Evolutionary conservation across 1,139 yeast species (phyloP), one percentile per base, ranked within the genome.

Genomic region (Scheffersomyces lignicola): DNA sequence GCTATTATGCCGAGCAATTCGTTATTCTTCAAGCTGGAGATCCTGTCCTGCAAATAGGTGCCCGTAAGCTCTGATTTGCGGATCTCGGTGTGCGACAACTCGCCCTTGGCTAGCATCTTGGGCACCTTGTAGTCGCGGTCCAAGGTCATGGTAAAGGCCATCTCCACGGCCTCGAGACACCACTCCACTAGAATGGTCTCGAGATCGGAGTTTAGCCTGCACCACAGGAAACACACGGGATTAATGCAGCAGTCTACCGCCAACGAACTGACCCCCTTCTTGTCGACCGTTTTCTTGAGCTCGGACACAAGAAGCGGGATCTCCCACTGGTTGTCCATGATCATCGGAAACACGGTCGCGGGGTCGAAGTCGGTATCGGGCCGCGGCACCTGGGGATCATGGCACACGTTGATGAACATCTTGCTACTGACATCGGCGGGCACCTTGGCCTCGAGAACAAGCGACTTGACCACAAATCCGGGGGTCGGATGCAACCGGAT

Each of bases 231-330:
- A 40, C 88, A 76, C 10, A 60, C 61, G 12, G 75, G 67, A 52
- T 82, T 78, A 35, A 86, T 73, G 25, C 89, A 80, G 54, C 96
- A 87, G 54, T 88, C 96, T 49, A 79, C 77, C 3, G 86, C 88
- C 25, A 74, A 62, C 23, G 88, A 77, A 12, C 66, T 60, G 7
- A 65, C 62, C 1, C 94, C 95, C 48, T 80, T 80, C 54, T 87
- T 87, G 51, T 89, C 96, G 12, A 44, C 56, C 26, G 74, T 81
- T 12, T 80, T 55, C 38, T 72, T 58, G 36, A 73, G 74, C 0
- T 68, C 62, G 0, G 90, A 79, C 0, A 86, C 76, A 1, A 84
- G 73, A 7, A 88, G 77, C 1, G 96, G 96, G 3, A 88, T 83
- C 41, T 84, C 90, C 95, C 96, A 88, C 49, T 80, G 70, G 47